Evolutionary conservation across 2,329 filamentous ascomycete species (phyloP).

Genomic region (Parasarocladium wereldwijsianum): DNA sequence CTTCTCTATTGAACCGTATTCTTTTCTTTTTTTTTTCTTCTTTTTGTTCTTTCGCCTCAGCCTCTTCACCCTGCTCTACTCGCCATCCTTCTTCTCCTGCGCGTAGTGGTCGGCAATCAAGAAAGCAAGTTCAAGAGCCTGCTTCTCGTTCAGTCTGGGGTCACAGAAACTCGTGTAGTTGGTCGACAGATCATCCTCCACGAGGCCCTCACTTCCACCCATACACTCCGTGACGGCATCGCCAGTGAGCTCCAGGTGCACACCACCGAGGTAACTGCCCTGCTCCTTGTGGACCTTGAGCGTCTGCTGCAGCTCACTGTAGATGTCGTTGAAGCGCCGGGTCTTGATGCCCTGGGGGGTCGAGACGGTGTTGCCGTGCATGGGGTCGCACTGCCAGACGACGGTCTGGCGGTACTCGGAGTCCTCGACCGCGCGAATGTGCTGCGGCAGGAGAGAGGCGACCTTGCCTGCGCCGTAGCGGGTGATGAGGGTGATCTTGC

Average conservation of each 20-base stretch:
- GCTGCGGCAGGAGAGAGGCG: constrained; percentile 56
- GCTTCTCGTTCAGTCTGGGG: constrained; percentile 90
- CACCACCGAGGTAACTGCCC: constrained; percentile 77
- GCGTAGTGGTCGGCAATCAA: constrained; percentile 72
- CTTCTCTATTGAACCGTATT: no score
- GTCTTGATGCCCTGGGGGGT: constrained; percentile 79
- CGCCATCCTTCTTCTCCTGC: constrained; percentile 15
- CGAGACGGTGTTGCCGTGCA: constrained; percentile 72
- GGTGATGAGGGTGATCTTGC: constrained; percentile 93
- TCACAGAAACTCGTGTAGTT: constrained; percentile 97
- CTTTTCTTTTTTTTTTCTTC: not conserved
- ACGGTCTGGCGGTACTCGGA: constrained; percentile 54
- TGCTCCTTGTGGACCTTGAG: constrained; percentile 72
- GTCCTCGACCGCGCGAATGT: constrained; percentile 78
- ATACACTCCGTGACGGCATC: constrained; percentile 95
- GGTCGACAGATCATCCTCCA: constrained; percentile 73
- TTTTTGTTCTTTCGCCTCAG: not conserved
- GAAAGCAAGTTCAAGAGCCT: constrained; percentile 89
- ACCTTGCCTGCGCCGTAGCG: constrained; percentile 79
- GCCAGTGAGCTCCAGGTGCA: constrained; percentile 89
- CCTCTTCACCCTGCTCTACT: not conserved
- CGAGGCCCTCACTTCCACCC: constrained; percentile 74
- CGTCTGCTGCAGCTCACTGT: constrained; percentile 72
- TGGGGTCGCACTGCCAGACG: constrained; percentile 97
- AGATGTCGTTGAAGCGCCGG: constrained; percentile 77